These are phyloP conservation scores for Fusarium decemcellulare DNA, from an alignment of 2,329 filamentous ascomycete genomes.

Conservation along the genomic window DNA sequence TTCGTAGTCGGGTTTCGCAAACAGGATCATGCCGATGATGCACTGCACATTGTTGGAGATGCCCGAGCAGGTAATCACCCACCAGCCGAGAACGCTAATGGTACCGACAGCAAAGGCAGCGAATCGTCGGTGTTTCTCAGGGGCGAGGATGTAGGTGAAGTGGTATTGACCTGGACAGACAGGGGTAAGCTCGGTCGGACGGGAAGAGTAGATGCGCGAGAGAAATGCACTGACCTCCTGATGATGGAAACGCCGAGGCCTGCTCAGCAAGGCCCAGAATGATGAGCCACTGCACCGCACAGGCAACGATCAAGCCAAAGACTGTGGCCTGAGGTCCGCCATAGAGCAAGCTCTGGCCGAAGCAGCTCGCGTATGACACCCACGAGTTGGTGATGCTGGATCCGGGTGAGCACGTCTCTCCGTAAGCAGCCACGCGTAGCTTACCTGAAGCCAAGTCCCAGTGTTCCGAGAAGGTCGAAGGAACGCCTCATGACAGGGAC, in stretches of 20 bases:
- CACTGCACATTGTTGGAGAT: slow-evolving; percentile 33
- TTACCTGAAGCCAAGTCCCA: slow-evolving; percentile 31
- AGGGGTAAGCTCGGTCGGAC: not conserved
- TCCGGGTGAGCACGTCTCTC: not conserved
- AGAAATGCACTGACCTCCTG: slow-evolving; percentile 10
- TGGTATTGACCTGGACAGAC: slow-evolving; percentile 34
- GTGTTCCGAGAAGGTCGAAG: slow-evolving; percentile 28
- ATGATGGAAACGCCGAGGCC: slow-evolving; percentile 33
- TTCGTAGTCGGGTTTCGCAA: slow-evolving; percentile 23
- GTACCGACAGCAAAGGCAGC: slow-evolving; percentile 29
- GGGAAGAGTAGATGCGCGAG: not conserved
- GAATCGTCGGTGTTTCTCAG: slow-evolving; percentile 28
- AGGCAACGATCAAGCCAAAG: slow-evolving; percentile 35
- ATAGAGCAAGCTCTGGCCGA: slow-evolving; percentile 30
- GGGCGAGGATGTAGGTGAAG: slow-evolving; percentile 33
- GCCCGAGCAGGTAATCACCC: slow-evolving; percentile 39
- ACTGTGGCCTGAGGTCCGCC: slow-evolving; percentile 34
- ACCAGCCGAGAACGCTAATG: slow-evolving; percentile 34
- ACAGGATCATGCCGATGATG: slow-evolving; percentile 35
- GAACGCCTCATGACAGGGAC: slow-evolving; percentile 27
- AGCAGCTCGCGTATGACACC: slow-evolving; percentile 33
- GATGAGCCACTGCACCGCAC: slow-evolving; percentile 35
- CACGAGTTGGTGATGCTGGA: slow-evolving; percentile 37
- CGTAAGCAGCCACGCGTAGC: too few relatives aligned
- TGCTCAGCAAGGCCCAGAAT: slow-evolving; percentile 35